Evolutionary conservation across 495 filamentous ascomycete species (phyloP).

Genomic region (Lasiosphaeria miniovina): DNA sequence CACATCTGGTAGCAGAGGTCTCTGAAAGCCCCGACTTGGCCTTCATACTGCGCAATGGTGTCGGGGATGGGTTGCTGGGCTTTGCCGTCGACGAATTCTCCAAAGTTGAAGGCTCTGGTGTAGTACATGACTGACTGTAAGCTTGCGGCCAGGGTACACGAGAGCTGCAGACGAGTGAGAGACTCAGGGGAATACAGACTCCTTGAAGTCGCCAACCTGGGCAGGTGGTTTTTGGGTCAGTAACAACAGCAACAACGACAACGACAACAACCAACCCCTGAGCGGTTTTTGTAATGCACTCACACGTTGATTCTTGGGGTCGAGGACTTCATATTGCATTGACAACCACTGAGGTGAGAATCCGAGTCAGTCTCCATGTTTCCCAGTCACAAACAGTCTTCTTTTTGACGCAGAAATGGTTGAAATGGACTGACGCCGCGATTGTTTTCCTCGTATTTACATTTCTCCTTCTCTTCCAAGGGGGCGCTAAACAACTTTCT

Average conservation of each 20-base stretch:
- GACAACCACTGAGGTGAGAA: constrained; percentile 60
- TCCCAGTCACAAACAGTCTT: background rate
- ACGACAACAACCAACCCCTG: background rate
- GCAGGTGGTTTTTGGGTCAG: too few relatives aligned
- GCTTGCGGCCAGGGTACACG: background rate
- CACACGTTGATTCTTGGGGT: constrained; percentile 80
- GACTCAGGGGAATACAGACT: constrained; percentile 49
- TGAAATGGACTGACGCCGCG: constrained; percentile 48
- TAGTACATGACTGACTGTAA: background rate
- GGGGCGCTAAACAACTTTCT: constrained; percentile 74
- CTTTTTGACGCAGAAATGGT: background rate
- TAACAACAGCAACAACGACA: background rate
- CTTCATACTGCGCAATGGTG: constrained; percentile 57
- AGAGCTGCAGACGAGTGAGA: too few relatives aligned
- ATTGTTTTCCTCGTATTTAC: constrained; percentile 73
- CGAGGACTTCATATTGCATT: constrained; percentile 85
- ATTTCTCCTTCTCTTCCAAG: constrained; percentile 66
- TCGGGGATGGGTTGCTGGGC: constrained; percentile 77
- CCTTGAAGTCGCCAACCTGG: constrained; percentile 88
- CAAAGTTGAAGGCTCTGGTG: constrained; percentile 85
- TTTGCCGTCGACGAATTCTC: constrained; percentile 67
- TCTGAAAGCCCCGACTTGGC: constrained; percentile 62
- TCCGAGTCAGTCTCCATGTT: background rate
- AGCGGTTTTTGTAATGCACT: background rate
- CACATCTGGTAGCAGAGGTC: constrained; percentile 70